These are phyloP conservation scores for Senna siamea DNA, from an alignment of 306 rosid species.

Conservation along the genomic window DNA sequence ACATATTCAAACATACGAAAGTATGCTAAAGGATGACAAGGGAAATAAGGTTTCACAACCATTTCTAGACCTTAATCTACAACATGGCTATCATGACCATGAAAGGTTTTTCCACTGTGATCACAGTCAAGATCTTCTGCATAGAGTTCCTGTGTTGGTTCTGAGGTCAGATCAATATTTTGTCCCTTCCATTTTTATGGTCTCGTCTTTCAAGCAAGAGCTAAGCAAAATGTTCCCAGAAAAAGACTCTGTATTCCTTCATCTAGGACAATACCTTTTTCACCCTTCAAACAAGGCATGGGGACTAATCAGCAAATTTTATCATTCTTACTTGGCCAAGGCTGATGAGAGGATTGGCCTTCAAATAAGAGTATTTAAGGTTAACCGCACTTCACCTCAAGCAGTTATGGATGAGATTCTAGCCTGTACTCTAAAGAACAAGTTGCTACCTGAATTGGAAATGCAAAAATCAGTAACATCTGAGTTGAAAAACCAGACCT, in stretches of 20 bases:
- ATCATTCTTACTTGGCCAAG: not conserved
- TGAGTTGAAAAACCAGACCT: slow-evolving; percentile 25
- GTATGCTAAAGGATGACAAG: slow-evolving; percentile 44
- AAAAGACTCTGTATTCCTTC: not conserved
- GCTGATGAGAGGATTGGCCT: slow-evolving; percentile 11
- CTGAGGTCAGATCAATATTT: slow-evolving; percentile 53
- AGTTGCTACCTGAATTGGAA: slow-evolving; percentile 41
- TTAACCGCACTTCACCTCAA: not conserved
- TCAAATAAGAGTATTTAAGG: slow-evolving; percentile 12
- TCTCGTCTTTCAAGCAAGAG: slow-evolving; percentile 47
- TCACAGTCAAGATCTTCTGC: slow-evolving; percentile 45
- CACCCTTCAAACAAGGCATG: slow-evolving; percentile 19
- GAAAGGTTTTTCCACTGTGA: slow-evolving; percentile 55
- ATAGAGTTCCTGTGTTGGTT: slow-evolving; percentile 46
- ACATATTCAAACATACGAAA: slow-evolving; percentile 42
- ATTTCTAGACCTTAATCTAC: slow-evolving; percentile 48
- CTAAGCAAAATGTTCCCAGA: slow-evolving; percentile 2
- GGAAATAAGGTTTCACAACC: slow-evolving; percentile 13
- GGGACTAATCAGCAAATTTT: slow-evolving; percentile 44
- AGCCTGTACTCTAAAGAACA: slow-evolving; percentile 41
- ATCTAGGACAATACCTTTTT: not conserved
- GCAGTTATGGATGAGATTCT: slow-evolving; percentile 48
- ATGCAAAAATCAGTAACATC: slow-evolving; percentile 4
- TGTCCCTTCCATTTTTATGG: slow-evolving; percentile 50
- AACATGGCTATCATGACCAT: slow-evolving; percentile 42